Evolutionary conservation across 73 alveolate species (phyloP), one percentile per base, ranked within the genome.

Genomic region (Stentor coeruleus): DNA sequence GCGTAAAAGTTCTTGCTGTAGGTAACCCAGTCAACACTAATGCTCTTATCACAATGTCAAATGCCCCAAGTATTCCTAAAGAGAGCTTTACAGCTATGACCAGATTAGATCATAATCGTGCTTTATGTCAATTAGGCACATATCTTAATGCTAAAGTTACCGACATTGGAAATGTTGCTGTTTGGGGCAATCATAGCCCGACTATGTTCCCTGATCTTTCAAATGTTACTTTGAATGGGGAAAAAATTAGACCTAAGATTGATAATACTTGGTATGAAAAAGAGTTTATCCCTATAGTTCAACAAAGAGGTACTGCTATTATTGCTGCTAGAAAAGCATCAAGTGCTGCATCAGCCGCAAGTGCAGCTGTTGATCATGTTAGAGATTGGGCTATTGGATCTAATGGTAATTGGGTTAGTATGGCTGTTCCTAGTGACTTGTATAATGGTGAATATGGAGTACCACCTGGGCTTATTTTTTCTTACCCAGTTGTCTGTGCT

Each of bases 21-120:
- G 98, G 95, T 2, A 94, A 94, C 83, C 98, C 98, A 38, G 96
- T 97, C 33, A 94, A 94, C 66, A 94, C 98, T 35, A 94, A 94
- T 80, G 89, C 95, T 35, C 77, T 88, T 80, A 92, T 90, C 35
- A 74, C 88, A 41, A 87, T 91, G 66, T 86, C 88, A 76, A 84
- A 82, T 83, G 95, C 96, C 77, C 86, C 92, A 59, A 88, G 86
- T 83, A 90, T 94, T 39, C 96, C 93, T 36, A 83, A 84, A 77
- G 90, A 94, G 74, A 94, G 92, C 80, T 90, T 94, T 58, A 90
- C 95, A 59, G 88, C 96, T 75, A 76, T 94, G 74, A 91, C 97
- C 11, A 88, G 98, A 84, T 86, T 94, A 60, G 98, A 94, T 82
- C 93, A 92, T 81, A 94, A 94, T 81, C 81, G 98, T 83, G 95